phyloP scores from a whole-genome alignment of 2,329 filamentous ascomycete species.

The Penicillium concentricum region DNA sequence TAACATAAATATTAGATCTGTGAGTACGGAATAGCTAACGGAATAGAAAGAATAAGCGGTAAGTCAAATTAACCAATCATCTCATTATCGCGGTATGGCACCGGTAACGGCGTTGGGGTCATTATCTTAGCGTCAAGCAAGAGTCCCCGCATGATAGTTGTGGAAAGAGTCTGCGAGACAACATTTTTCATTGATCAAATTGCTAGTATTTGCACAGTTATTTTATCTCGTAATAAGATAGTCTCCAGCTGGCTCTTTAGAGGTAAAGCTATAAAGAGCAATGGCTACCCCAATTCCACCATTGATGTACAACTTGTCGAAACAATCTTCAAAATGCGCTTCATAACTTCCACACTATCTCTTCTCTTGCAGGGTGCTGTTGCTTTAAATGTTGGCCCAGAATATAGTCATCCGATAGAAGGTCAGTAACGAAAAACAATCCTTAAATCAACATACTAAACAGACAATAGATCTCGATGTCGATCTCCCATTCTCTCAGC shows the following conservation, averaged over 20 bases:
- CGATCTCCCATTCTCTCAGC: slow-evolving; percentile 32
- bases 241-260: background rate
- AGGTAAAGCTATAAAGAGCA: background rate
- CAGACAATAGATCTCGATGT: slow-evolving; percentile 24
- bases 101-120: too few relatives aligned
- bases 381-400: slow-evolving; percentile 22
- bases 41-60: too few relatives aligned
- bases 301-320: background rate
- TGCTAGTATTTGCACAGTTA: background rate
- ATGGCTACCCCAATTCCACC: background rate
- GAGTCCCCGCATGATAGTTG: background rate
- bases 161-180: slow-evolving; percentile 1
- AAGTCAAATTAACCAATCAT: too few relatives aligned
- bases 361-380: background rate
- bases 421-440: background rate
- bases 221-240: background rate
- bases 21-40: too few relatives aligned
- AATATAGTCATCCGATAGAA: slow-evolving; percentile 24
- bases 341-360: background rate
- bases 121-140: background rate
- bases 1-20: too few relatives aligned
- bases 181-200: background rate
- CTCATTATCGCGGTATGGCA: too few relatives aligned
- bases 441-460: background rate
- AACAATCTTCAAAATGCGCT: background rate